Base-by-base conservation (phyloP, 495 filamentous ascomycete genomes). In the Penicillium flavigenum region DNA sequence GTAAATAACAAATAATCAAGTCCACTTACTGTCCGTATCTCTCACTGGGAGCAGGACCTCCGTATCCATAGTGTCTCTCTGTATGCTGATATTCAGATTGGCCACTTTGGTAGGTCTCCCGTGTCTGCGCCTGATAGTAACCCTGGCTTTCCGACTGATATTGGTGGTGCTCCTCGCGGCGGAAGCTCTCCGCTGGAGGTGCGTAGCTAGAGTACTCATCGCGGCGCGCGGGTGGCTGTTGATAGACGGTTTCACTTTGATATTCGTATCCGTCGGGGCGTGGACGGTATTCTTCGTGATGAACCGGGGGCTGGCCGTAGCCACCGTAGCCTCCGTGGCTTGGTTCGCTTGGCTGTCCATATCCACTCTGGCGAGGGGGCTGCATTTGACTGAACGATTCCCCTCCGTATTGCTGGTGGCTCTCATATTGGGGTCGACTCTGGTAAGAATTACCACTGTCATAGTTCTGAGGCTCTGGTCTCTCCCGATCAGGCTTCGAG, bases 401-500 rank as follows among this genome's bases (percentile, higher is more conserved):
- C 46, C 77, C 67, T 27, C 78, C 68, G 46, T 74, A 74, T 11
- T 66, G 62, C 34, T 72, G 57, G 56, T 73, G 76, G 16, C 72
- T 68, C 20, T 74, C 65, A 34, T 70, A 60, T 12, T 64, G 63
- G 22, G 69, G 70, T 51, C 64, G 66, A 47, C 32, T 54, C 52
- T 62, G 47, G 39, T 54, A 42, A 11, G 61, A 60, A 41, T 74
- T 64, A 1, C 60, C 56, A 22, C 69, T 73, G 43, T 73, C 65
- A 42, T 76, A 71, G 16, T 36, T 46, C 46, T 70, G 68, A 38
- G 71, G 73, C 58, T 77, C 62, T 60, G 17, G 46, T 43, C 71
- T 69, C 54, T 48, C 66, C 62, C 53, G 67, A 51, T 46, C 71
- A 54, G 31, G 59, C 63, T 36, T 61, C 43, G 56, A 76, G 59